phyloP scores from a whole-genome alignment of 2,329 filamentous ascomycete genomes.

The Thyridium curvatum region DNA sequence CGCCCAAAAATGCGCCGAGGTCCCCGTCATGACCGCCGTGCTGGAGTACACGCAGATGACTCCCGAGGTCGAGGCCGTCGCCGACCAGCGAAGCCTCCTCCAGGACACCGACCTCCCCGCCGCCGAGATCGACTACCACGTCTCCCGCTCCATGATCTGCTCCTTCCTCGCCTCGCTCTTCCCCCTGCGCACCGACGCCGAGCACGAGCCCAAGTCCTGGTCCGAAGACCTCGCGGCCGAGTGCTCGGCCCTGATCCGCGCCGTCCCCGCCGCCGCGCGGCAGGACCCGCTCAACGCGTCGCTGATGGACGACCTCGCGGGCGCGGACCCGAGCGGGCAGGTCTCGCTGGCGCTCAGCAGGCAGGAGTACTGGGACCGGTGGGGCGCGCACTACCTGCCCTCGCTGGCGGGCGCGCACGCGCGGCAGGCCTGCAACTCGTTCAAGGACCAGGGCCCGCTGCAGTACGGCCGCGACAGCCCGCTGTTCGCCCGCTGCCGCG shows the following conservation, averaged over 20 bases:
- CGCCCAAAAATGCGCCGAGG: constrained; percentile 2
- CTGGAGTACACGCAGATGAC: constrained; percentile 27
- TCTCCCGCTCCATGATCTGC: constrained; percentile 43
- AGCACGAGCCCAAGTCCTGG: constrained; percentile 21
- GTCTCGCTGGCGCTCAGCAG: constrained; percentile 39
- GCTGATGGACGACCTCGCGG: constrained; percentile 42
- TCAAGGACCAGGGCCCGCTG: constrained; percentile 54
- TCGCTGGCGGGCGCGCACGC: constrained; percentile 50
- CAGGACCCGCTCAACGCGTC: constrained; percentile 35
- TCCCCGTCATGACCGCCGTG: constrained; percentile 21
- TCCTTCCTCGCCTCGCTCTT: constrained; percentile 40
- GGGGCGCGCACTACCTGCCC: constrained; percentile 53
- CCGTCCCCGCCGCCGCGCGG: constrained; percentile 2
- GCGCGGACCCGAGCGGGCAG: constrained; percentile 38
- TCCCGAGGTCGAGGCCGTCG: constrained; percentile 2
- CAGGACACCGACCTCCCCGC: constrained; percentile 16
- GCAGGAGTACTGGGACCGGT: constrained; percentile 33
- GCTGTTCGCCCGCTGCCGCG: constrained; percentile 44
- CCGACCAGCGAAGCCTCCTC: constrained; percentile 10
- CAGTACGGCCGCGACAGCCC: constrained; percentile 44
- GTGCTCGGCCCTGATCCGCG: constrained; percentile 1
- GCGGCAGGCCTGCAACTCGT: constrained; percentile 53
- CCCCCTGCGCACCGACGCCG: constrained; percentile 19
- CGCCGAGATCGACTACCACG: constrained; percentile 41
- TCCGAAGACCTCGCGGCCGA: constrained; percentile 4